A percentile compares a stretch with the other conserved stretches of the same genome.
phyloP scores from a whole-genome alignment of 1,284 basidiomycete genomes.

The Vanrija pseudolonga region DNA sequence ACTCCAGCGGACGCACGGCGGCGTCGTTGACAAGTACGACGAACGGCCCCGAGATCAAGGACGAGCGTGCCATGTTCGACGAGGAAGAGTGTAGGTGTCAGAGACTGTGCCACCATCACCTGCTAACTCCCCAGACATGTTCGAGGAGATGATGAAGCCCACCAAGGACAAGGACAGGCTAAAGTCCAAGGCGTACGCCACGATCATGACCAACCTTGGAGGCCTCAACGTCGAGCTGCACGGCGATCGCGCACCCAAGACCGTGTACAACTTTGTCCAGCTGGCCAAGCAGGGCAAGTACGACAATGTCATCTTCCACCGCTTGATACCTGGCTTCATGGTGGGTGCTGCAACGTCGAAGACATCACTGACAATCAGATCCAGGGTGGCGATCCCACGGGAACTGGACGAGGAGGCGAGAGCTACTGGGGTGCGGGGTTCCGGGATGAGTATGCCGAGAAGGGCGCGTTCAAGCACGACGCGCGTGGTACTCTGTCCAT shows the following conservation, averaged over 20 bases:
- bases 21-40: constrained; percentile 92
- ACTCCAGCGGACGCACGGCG: constrained; percentile 83
- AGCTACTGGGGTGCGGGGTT: constrained; percentile 96
- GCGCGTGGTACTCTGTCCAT: constrained; percentile 72
- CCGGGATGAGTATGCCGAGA: constrained; percentile 82
- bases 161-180: constrained; percentile 87
- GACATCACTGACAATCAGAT: constrained; percentile 54
- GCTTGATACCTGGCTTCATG: constrained; percentile 97
- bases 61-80: constrained; percentile 81
- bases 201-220: constrained; percentile 84
- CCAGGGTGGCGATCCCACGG: constrained; percentile 94
- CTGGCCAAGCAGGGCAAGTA: constrained; percentile 86
- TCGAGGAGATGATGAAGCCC: constrained; percentile 75
- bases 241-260: constrained; percentile 76
- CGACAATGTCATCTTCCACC: constrained; percentile 75
- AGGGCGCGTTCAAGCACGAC: constrained; percentile 80
- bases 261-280: constrained; percentile 96
- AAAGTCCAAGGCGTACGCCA: constrained; percentile 83
- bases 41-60: constrained; percentile 71
- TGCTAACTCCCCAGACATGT: constrained; percentile 61
- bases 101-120: not conserved
- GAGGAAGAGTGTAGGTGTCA: constrained; percentile 59
- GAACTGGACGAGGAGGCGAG: constrained; percentile 87
- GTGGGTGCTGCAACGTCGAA: constrained; percentile 49
- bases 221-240: constrained; percentile 88